These are phyloP conservation scores for Aspergillus awamori DNA, from an alignment of 2,329 filamentous ascomycete species.

Conservation along the genomic window DNA sequence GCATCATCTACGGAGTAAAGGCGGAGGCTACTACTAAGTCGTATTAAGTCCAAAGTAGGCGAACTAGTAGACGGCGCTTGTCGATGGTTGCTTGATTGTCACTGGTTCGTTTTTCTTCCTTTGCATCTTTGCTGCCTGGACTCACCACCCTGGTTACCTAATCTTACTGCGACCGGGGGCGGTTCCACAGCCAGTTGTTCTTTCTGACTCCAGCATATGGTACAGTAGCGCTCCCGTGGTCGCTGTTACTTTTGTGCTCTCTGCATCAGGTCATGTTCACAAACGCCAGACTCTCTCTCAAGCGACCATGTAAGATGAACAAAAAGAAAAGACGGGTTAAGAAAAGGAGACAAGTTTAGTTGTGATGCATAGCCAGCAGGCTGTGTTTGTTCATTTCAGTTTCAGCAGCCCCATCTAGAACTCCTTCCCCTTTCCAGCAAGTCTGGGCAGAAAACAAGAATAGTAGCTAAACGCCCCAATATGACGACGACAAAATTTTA, in stretches of 20 bases:
- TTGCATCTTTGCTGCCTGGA: slow-evolving; percentile 1
- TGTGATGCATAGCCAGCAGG: background rate
- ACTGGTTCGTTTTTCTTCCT: background rate
- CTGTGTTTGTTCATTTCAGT: background rate
- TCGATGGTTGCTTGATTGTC: background rate
- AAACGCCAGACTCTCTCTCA: background rate
- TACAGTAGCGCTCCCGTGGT: slow-evolving; percentile 1
- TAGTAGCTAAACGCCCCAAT: background rate
- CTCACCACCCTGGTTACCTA: slow-evolving; percentile 6
- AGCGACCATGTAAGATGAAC: too few relatives aligned
- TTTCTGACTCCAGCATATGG: background rate
- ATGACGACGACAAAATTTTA: background rate
- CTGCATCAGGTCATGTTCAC: background rate
- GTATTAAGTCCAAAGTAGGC: too few relatives aligned
- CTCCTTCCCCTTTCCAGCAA: background rate
- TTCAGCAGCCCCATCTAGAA: background rate
- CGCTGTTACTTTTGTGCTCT: background rate
- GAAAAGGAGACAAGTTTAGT: too few relatives aligned
- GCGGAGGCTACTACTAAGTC: background rate
- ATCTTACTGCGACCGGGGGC: background rate
- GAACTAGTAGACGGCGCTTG: background rate
- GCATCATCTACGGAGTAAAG: slow-evolving; percentile 1
- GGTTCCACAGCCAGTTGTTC: slow-evolving; percentile 24
- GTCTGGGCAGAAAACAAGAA: background rate
- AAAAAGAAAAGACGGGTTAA: too few relatives aligned